Conservation (phyloP, 352 stramenopile genomes). For the Globisporangium carolinianum region DNA sequence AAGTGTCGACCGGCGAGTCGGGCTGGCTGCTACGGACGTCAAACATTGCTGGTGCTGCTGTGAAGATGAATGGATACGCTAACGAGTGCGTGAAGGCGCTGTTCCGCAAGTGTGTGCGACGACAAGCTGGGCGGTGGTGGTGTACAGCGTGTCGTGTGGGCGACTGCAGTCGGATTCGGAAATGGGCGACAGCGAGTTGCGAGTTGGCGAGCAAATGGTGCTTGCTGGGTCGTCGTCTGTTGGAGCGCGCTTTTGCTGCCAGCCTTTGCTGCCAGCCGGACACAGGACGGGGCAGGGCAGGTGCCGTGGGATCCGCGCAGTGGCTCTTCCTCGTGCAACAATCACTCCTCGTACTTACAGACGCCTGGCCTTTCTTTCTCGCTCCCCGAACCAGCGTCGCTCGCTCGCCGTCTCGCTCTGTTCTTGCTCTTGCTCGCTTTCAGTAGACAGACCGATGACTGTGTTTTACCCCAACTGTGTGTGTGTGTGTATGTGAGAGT, state of each 20-base stretch:
- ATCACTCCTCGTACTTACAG: neutral
- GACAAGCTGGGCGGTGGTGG: neutral
- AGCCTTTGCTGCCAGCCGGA: neutral
- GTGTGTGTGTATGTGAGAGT: no score
- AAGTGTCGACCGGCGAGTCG: slow-evolving; percentile 63
- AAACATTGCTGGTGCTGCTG: slow-evolving; percentile 6
- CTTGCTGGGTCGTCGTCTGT: neutral
- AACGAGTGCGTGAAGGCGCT: neutral
- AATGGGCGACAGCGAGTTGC: slow-evolving; percentile 2
- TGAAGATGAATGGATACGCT: neutral
- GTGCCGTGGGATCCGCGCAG: neutral
- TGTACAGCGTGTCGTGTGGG: slow-evolving; percentile 10
- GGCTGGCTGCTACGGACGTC: slow-evolving; percentile 22
- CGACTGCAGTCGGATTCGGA: slow-evolving; percentile 16
- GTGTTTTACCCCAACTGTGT: no score
- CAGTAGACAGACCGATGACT: neutral
- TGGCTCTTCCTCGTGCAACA: neutral
- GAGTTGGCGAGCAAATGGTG: neutral
- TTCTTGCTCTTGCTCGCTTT: neutral
- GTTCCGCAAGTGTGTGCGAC: neutral
- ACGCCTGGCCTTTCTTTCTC: neutral
- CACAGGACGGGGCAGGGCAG: neutral
- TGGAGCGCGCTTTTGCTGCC: neutral
- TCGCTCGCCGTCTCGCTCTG: no score
- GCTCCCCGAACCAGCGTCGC: neutral